Percentiles rank a stretch among this genome's conserved stretches.
phyloP scores from a whole-genome alignment of 257 asterid species.

The Parsonsia alboflavescens region DNA sequence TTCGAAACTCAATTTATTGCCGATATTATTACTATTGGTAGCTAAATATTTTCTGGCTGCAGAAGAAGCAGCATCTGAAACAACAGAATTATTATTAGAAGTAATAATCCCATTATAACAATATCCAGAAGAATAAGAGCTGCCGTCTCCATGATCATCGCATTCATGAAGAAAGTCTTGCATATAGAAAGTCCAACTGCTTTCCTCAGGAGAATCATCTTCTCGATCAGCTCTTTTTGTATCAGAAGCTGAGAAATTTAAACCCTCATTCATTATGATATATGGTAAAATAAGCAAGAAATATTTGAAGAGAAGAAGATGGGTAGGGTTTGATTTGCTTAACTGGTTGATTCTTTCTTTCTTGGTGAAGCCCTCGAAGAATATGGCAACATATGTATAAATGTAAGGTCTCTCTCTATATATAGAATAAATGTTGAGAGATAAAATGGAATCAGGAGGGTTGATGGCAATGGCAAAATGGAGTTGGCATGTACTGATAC shows the following conservation, averaged over 20 bases:
- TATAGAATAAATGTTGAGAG: slow-evolving; percentile 5
- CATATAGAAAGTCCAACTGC: slow-evolving; percentile 81
- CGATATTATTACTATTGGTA: neutral
- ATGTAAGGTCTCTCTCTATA: too few species aligned
- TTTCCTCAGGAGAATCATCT: slow-evolving; percentile 48
- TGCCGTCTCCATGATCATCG: slow-evolving; percentile 20
- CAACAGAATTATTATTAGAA: slow-evolving; percentile 20
- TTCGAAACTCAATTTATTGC: slow-evolving; percentile 29
- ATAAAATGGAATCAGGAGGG: slow-evolving; percentile 32
- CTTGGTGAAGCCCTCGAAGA: neutral
- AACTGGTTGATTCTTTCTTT: too few species aligned
- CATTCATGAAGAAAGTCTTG: slow-evolving; percentile 39
- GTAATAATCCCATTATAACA: too few species aligned
- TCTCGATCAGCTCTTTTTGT: slow-evolving; percentile 13
- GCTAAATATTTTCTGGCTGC: slow-evolving; percentile 29
- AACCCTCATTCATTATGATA: neutral
- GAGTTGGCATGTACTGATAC: slow-evolving; percentile 23
- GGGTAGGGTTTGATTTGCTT: neutral
- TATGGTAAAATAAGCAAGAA: slow-evolving; percentile 1
- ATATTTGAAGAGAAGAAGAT: neutral
- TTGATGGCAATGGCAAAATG: slow-evolving; percentile 22
- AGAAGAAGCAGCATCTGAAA: slow-evolving; percentile 65
- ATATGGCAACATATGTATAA: too few species aligned
- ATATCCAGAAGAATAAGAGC: slow-evolving; percentile 22
- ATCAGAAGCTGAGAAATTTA: slow-evolving; percentile 1